phyloP scores from a whole-genome alignment of 192 early-diverging fungal species.

The Coemansia sp. region DNA sequence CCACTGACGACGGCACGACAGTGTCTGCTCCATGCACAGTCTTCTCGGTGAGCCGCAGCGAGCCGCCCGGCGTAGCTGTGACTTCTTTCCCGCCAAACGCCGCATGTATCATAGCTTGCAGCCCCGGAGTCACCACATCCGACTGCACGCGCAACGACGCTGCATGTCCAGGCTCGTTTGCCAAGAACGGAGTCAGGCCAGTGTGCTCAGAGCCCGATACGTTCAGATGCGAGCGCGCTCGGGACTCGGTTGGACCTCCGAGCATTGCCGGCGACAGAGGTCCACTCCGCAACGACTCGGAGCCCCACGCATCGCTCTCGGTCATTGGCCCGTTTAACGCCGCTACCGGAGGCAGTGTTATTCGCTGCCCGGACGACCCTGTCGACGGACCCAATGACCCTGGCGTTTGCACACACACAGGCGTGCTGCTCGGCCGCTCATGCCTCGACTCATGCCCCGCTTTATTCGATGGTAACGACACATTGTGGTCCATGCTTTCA shows the following conservation, averaged over 20 bases:
- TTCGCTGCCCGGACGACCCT: constrained; percentile 11
- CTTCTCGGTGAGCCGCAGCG: constrained; percentile 19
- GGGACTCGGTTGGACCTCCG: constrained; percentile 54
- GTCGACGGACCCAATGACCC: not conserved
- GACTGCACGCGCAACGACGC: constrained; percentile 14
- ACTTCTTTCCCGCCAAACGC: constrained; percentile 32
- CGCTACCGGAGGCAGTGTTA: constrained; percentile 71
- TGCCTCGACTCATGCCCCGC: not conserved
- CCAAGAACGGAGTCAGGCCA: constrained; percentile 42
- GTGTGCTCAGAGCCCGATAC: constrained; percentile 37
- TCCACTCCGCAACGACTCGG: constrained; percentile 64
- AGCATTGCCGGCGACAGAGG: constrained; percentile 78
- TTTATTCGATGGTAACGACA: not conserved
- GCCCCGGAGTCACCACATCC: constrained; percentile 22
- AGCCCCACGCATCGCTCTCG: constrained; percentile 54
- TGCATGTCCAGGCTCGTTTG: constrained; percentile 23
- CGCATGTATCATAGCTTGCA: constrained; percentile 36
- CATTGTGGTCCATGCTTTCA: not conserved
- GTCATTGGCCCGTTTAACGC: constrained; percentile 57
- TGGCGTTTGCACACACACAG: not conserved
- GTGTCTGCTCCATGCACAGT: not conserved
- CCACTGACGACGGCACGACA: not conserved
- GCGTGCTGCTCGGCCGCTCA: constrained; percentile 12
- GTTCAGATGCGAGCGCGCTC: constrained; percentile 20
- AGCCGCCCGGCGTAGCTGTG: constrained; percentile 37